Evolutionary conservation across 2,329 filamentous ascomycete genomes (phyloP).

Genomic region (Parastagonospora nodorum): DNA sequence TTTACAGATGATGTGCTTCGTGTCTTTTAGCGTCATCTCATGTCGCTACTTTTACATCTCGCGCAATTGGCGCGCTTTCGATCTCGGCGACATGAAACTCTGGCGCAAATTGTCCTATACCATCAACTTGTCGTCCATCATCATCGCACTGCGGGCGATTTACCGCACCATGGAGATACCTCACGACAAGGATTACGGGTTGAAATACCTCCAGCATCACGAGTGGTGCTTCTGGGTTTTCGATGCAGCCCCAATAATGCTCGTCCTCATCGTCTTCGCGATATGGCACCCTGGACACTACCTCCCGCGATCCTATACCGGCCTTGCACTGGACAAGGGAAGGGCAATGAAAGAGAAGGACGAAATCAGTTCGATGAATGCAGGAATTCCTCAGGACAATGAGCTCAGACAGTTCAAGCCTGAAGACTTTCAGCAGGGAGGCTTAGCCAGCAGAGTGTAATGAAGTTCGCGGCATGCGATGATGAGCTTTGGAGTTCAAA

Average conservation of each 20-base stretch:
- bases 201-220: constrained; percentile 56
- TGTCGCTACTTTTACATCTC: constrained; percentile 43
- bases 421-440: constrained; percentile 25
- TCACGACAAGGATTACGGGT: constrained; percentile 50
- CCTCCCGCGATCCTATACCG: constrained; percentile 39
- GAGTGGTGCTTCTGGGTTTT: constrained; percentile 62
- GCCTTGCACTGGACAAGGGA: constrained; percentile 33
- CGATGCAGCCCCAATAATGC: constrained; percentile 56
- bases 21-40: constrained; percentile 53
- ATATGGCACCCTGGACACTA: constrained; percentile 54
- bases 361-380: constrained; percentile 28
- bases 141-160: constrained; percentile 55
- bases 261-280: constrained; percentile 56
- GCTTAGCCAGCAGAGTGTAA: constrained; percentile 7
- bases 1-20: constrained; percentile 58
- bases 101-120: constrained; percentile 42
- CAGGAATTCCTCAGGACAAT: constrained; percentile 4
- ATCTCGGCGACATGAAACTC: constrained; percentile 43
- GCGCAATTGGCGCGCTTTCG: constrained; percentile 32
- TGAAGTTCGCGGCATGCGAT: not conserved
- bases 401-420: constrained; percentile 29
- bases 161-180: constrained; percentile 61
- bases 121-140: constrained; percentile 39
- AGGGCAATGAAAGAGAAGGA: constrained; percentile 41
- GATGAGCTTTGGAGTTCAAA: not conserved